Percentiles rank a stretch among this genome's conserved stretches.
These are phyloP conservation scores for Saccharomyces pastorianus DNA, from an alignment of 1,139 yeast genomes.

Conservation along the genomic window DNA sequence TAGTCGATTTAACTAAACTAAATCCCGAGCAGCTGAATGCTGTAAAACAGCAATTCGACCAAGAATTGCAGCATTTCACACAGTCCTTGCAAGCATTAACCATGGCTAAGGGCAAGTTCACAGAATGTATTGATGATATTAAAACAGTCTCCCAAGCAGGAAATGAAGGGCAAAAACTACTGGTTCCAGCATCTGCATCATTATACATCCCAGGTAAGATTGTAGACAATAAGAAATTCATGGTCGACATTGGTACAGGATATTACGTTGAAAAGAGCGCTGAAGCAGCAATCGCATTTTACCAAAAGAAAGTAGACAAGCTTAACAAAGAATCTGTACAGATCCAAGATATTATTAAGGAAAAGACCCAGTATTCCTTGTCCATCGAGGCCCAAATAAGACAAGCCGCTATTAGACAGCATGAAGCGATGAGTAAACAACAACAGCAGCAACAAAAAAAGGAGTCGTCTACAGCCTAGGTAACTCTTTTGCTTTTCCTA, in stretches of 20 bases:
- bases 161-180: constrained; percentile 42
- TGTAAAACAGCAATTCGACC: constrained; percentile 75
- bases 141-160: constrained; percentile 44
- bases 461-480: not conserved
- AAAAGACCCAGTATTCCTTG: constrained; percentile 37
- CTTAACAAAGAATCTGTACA: constrained; percentile 66
- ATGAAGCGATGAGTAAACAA: constrained; percentile 13
- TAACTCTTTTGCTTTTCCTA: not conserved
- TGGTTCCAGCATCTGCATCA: constrained; percentile 85
- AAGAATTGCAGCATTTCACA: constrained; percentile 77
- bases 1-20: constrained; percentile 56
- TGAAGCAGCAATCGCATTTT: constrained; percentile 62
- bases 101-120: constrained; percentile 75
- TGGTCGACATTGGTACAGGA: constrained; percentile 96
- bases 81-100: constrained; percentile 78
- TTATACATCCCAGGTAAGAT: constrained; percentile 81
- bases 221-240: constrained; percentile 54
- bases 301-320: constrained; percentile 64
- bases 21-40: constrained; percentile 80
- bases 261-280: constrained; percentile 78
- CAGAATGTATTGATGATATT: constrained; percentile 71
- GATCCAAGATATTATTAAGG: constrained; percentile 63
- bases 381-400: constrained; percentile 29
- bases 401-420: constrained; percentile 22
- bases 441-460: not conserved